Evolutionary conservation across 176 grass and related monocot species (phyloP), one percentile per base, ranked within the genome.

Genomic region (Pharus latifolius): DNA sequence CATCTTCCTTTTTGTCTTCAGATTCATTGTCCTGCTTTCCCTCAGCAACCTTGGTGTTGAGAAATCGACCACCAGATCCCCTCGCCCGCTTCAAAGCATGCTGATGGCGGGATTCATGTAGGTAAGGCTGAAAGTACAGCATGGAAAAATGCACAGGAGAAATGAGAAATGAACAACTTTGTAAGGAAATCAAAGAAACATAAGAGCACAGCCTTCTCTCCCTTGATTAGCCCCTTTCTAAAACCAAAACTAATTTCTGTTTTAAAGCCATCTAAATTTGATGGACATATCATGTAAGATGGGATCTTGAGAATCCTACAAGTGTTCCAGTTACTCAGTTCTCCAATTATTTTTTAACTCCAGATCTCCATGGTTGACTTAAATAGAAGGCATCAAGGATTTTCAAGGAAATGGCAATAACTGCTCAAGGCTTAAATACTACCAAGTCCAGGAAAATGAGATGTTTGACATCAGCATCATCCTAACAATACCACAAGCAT

Each of bases 91-190:
- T 78, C 62, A 78, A 67, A 56, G 75, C 75, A 68, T 78, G 75
- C 4, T 67, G 63, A 44, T 78, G 75, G 27, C 75, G 63, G 15
- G 75, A 78, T 33, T 78, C 75, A 57, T 76, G 73, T 52, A 76
- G 73, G 73, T 76, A 76, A 19, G 73, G 59, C 73, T 76, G 73
- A 28, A 23, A 65, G 2, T 8, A 38, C 34, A 63, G 9, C 27
- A 63, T 14, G 60, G 1, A 3, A 33, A 46, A 54, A 15, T 4
- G 18, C 19, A 40, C 32, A 38, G n/a, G 22, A 60, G 31, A 24
- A 40, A 40, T 61, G 58, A 61, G 58, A 38, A 61, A 38, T 33
- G 23, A 40, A 23, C 0, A 38, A 40, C 18, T 14, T 10, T 18
- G n/a, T n/a, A n/a, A n/a, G n/a, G n/a, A n/a, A n/a, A n/a, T n/a